These are phyloP conservation scores for Cercospora zeina DNA, from an alignment of 2,329 filamentous ascomycete genomes.

Conservation along the genomic window DNA sequence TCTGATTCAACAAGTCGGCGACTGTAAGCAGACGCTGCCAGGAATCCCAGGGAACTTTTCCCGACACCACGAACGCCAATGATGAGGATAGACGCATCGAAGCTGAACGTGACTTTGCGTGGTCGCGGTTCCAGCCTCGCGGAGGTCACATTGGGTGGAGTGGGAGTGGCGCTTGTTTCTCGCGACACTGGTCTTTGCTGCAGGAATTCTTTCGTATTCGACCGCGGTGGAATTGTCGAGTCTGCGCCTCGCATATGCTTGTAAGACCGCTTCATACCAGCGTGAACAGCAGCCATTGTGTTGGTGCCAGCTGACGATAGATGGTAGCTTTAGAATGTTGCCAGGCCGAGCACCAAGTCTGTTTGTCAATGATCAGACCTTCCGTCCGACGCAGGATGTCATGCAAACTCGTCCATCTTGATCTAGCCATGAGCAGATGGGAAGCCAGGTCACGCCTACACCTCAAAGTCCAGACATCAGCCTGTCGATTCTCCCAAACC, in stretches of 20 bases:
- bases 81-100: constrained; percentile 69
- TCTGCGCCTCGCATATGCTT: constrained; percentile 33
- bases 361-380: background rate
- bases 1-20: constrained; percentile 70
- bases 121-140: constrained; percentile 20
- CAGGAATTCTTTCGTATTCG: constrained; percentile 22
- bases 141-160: constrained; percentile 23
- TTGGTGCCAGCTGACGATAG: background rate
- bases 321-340: background rate
- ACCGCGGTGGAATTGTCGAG: constrained; percentile 11
- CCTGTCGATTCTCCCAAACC: background rate
- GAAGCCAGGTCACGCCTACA: constrained; percentile 15
- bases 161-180: constrained; percentile 27
- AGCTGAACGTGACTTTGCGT: constrained; percentile 48
- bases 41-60: constrained; percentile 73
- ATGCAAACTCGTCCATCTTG: background rate
- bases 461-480: constrained; percentile 12
- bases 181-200: constrained; percentile 24
- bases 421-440: constrained; percentile 7
- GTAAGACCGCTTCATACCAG: constrained; percentile 37
- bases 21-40: constrained; percentile 69
- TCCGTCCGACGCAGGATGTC: background rate
- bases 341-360: background rate
- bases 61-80: constrained; percentile 72
- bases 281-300: constrained; percentile 34